Evolutionary conservation across 2,329 filamentous ascomycete genomes (phyloP), one percentile per base, ranked within the genome.

Genomic region (Phoma herbarum): DNA sequence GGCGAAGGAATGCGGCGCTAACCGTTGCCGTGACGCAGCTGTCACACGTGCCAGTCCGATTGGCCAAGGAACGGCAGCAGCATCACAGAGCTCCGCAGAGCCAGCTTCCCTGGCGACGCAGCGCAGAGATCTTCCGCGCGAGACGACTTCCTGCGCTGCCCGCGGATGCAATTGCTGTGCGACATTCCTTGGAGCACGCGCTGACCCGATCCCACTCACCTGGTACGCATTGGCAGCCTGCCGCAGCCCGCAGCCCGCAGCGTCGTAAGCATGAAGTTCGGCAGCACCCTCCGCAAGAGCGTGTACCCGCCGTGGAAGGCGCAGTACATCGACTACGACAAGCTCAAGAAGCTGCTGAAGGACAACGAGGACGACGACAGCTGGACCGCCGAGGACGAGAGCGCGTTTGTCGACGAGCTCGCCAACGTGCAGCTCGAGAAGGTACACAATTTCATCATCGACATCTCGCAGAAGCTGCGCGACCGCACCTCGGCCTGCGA

Each of bases 351-450:
- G 72, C 85, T 99, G 59, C 82, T 99, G 60, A 90, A 92, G 64
- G 95, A 98, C 77, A 72, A 70, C 56, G 78, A 77, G 59, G 84
- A 81, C 50, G 88, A 90, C 22, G 83, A 86, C 59, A 71, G 78
- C 39, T 99, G 95, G 95, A 97, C 93, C 25, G 93, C 96, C 71
- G 88, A 93, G 45, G 95, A 99, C 76, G 95, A 98, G 83, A 91
- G 90, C 74, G 86, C 86, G 33, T 99, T 99, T 79, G 95, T 94
- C 74, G 92, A 97, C 75, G 94, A 98, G 82, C 86, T 98, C 66
- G 89, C 97, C 78, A 97, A 97, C 74, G 88, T 91, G 26, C 92
- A 99, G 81, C 85, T 99, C 65, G 93, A 98, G 72, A 98, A 97
- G 81, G 94, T 98, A 61, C 90, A 94, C 74, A 81, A 86, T 52